Percentiles rank a stretch among this genome's conserved stretches.
Evolutionary conservation across 75 land plant species (phyloP).

Genomic region (Larix kaempferi): DNA sequence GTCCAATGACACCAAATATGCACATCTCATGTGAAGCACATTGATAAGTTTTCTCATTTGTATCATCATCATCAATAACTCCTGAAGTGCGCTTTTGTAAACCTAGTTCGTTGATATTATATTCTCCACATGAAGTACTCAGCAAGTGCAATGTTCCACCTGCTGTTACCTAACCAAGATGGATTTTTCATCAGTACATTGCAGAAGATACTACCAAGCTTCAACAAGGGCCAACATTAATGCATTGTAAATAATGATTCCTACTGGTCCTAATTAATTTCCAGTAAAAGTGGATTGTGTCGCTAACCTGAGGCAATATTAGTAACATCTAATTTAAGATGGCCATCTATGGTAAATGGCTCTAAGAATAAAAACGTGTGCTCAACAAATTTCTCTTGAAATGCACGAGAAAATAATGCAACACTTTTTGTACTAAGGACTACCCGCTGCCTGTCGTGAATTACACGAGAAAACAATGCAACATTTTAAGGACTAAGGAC

Average conservation of each 20-base stretch:
- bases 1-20: constrained; percentile 91
- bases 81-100: constrained; percentile 70
- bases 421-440: background rate
- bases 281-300: background rate
- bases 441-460: background rate
- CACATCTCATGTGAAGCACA: constrained; percentile 97
- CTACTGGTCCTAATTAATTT: background rate
- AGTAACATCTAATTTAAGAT: background rate
- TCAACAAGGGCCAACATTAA: background rate
- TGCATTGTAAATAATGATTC: background rate
- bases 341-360: background rate
- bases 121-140: constrained; percentile 88
- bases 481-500: background rate
- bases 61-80: constrained; percentile 45
- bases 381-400: background rate
- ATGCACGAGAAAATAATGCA: background rate
- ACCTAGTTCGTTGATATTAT: constrained; percentile 93
- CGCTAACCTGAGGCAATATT: background rate
- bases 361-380: background rate
- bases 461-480: background rate
- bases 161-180: constrained; percentile 70
- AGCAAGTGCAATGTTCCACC: constrained; percentile 84
- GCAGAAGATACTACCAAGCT: background rate
- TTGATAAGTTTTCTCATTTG: constrained; percentile 60
- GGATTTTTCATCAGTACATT: background rate